Base-by-base conservation (phyloP, 2,329 filamentous ascomycete species). In the Podosphaera leucotricha region DNA sequence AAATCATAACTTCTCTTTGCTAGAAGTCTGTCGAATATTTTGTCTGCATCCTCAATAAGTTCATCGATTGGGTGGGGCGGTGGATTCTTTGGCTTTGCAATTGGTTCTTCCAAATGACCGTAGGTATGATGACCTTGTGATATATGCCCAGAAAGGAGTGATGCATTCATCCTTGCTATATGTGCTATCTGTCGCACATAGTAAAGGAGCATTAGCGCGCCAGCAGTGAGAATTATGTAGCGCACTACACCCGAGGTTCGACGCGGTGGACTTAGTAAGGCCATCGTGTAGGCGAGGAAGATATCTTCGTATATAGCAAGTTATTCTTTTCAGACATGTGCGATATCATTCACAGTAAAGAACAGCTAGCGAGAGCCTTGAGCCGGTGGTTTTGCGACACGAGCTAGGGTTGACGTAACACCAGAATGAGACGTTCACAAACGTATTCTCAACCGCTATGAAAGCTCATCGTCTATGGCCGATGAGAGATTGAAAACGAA, bases 41-140 rank as follows among this genome's bases (percentile, higher is more conserved):
- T 54, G 7, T 63, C 58, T 24, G 65, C 64, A 1, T 54, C 53
- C 18, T 56, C 54, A 33, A 69, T 64, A 10, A 68, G 54, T 6
- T 57, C 54, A 47, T 68, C 64, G 48, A 69, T 66, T 3, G 65
- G 63, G 46, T 69, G 66, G 20, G 44, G 21, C 13, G 26, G 8
- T 11, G 19, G 24, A 6, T 11, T 20, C 43, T 43, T 43, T 13
- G 45, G 46, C 35, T 44, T 46, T 13, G 44, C 33, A 6, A 46
- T 44, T 6, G 41, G 44, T 26, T 44, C 19, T 30, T 47, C 45
- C 7, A 24, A 13, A 18, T 43, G 39, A 7, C 24, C 24, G 24
- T 28, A 24, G 18, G 20, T 43, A 30, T 15, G 30, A 44, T 46
- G 46, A 10, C 21, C 22, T 24, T 43, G 41, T n/a, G 45, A 43